Base-by-base conservation (phyloP, 83 land plant genomes). In the Picea abies region DNA sequence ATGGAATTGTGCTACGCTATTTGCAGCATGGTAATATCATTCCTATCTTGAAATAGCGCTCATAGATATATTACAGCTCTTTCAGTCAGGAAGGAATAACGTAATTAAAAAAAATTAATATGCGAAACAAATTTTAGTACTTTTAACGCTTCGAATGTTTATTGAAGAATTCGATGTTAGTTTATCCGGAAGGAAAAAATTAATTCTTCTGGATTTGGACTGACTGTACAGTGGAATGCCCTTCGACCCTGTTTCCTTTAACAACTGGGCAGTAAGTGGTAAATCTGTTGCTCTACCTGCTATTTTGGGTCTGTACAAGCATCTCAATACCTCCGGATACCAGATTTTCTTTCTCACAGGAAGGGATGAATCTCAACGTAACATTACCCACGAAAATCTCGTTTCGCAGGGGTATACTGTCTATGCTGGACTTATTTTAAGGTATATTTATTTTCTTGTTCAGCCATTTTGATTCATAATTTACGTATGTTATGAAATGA, bases 271-370 rank as follows among this genome's bases (percentile, higher is more conserved):
- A 5, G 0, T 60, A 22, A 66, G 66, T 9, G 85, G 88, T 68
- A 82, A 19, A 16, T 89, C 92, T 29, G 82, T 84, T 1, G 91
- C 93, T 2, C 78, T 93, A 15, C 87, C 88, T 5, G 76, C 82
- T 9, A 52, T 90, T 25, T 79, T 84, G 0, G 77, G 26, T 0
- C 12, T 93, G 80, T 93, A 85, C 61, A 84, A 61, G 52, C 85
- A 81, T 61, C 44, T 93, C 72, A 61, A 84, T 8, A 65, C 69
- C 3, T 63, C 65, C 0, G 90, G 91, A 0, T 87, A 85, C 64
- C 90, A 89, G 56, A 86, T 93, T 3, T 86, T 93, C 70, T 82
- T 93, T 41, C 63, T 93, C 17, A 93, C 88, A 1, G 95, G 95
- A n/a, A 87, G 93, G 70, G 88, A 89, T 39, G 87, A 84, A 32